Evolutionary conservation across 2,329 filamentous ascomycete species (phyloP).

Genomic region (Sphaerulina musiva): DNA sequence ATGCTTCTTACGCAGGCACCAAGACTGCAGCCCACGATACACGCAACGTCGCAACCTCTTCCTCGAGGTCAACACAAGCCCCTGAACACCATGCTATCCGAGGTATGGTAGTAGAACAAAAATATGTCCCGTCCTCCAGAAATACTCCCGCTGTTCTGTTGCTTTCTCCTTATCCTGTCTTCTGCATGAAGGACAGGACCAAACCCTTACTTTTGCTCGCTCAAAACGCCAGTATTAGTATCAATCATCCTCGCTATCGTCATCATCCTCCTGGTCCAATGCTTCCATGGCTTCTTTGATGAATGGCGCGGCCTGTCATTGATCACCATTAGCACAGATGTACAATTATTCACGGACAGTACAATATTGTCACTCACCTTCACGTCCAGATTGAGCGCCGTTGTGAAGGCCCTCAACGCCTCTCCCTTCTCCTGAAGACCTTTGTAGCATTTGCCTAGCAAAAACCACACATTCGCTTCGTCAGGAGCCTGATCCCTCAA

Average conservation of each 20-base stretch:
- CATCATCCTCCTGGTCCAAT: conserved; percentile 42
- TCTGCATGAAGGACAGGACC: not conserved
- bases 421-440: conserved; percentile 54
- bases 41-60: not conserved
- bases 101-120: not conserved
- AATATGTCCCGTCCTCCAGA: not conserved
- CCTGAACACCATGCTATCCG: conserved; percentile 5
- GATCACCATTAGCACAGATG: not conserved
- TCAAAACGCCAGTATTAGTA: not conserved
- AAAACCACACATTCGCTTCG: conserved; percentile 91
- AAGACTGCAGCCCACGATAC: not conserved
- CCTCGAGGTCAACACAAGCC: not conserved
- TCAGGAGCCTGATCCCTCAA: conserved; percentile 88
- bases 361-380: conserved; percentile 57
- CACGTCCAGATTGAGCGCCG: conserved; percentile 88
- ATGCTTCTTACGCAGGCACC: too few relatives aligned
- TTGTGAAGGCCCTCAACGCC: conserved; percentile 91
- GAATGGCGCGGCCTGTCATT: conserved; percentile 68
- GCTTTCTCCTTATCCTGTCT: not conserved
- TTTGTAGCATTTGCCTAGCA: conserved; percentile 72
- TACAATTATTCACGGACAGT: conserved; percentile 7
- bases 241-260: conserved; percentile 25
- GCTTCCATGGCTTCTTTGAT: conserved; percentile 97
- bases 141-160: not conserved
- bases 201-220: not conserved